Evolutionary conservation across 1,284 basidiomycete species (phyloP), one percentile per base, ranked within the genome.

Genomic region (Irpex lacteus): DNA sequence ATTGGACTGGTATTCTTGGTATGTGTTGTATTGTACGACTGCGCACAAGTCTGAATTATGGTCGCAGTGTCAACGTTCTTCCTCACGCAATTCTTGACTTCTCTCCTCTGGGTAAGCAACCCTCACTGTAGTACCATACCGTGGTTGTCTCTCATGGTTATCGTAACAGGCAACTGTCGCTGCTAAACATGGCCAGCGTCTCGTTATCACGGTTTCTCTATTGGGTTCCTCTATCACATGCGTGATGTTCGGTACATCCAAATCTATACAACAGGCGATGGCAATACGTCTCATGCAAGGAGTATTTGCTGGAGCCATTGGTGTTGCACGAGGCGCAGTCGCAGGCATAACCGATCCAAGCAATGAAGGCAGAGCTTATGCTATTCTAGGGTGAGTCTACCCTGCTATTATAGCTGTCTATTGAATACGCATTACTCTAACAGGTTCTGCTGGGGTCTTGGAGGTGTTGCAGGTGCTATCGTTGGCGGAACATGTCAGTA

Each of bases 331-430:
- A 70, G 94, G 95, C 19, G 93, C 91, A 5, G 90, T 99, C 53
- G 82, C 94, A 21, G 91, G 92, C 66, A 85, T 99, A 64, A 97
- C 97, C 0, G 95, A 97, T 76, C 78, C 86, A 49, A 94, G 88
- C 62, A 98, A 98, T 75, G 96, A 98, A 76, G 94, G 93, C 40
- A 85, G 95, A 68, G 96, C 96, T 13, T 98, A 98, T 74, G 95
- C 95, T 57, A 93, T 96, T 68, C 83, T 98, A 60, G 96, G 95
- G 90, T 90, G 71, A 71, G 76, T 66, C 37, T 50, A 37, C 38
- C 15, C 37, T 26, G 47, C 50, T 13, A 37, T 60, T n/a, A 44
- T 40, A 59, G 11, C 47, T 18, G 15, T 26, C 18, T 7, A 26
- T 15, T 15, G 44, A 49, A 13, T 18, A 7, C 8, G 55, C 26